Evolutionary conservation across 2,329 filamentous ascomycete species (phyloP), one percentile per base, ranked within the genome.

Genomic region (Gyromitra esculenta): DNA sequence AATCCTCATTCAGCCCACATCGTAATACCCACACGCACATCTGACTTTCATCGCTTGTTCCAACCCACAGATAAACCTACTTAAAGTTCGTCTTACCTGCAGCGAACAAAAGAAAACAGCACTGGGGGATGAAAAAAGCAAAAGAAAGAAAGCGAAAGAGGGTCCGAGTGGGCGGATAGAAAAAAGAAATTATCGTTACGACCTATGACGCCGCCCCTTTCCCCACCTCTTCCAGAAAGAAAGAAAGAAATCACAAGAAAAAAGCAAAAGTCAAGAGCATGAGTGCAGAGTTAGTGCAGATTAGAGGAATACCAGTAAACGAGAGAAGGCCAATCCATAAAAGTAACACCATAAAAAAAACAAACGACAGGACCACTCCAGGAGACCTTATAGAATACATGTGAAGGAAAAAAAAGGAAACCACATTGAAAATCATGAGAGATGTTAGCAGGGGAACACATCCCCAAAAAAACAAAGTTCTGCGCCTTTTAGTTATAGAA

Each of bases 401-500:
- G 57, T 56, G 59, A 71, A 54, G 25, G 9, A 43, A 60, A 69
- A 70, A 70, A 52, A 37, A 54, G 18, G 54, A 71, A 63, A 63
- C 59, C 54, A 59, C 59, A 75, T 71, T 63, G 72, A 65, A 57
- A 75, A 63, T 69, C 66, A 69, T 69, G 60, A 62, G 57, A 65
- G 52, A 70, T 60, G 37, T 70, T 75, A 43, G 57, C 48, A 59
- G 57, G 72, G 59, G 60, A 75, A 56, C 57, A 37, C 52, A 45
- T 43, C 50, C 59, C 72, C 37, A 57, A 66, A 73, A 73, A 75
- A 75, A 71, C 59, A 69, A 74, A 75, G 52, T 56, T 69, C 72
- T 75, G 57, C 72, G 72, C 72, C 72, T 75, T 75, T 75, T 75
- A 75, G 72, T 52, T 70, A 60, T 50, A 35, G 41, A 62, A 70